These are phyloP conservation scores for Tricholoma hemisulphureum DNA, from an alignment of 768 basidiomycete species.

Conservation along the genomic window DNA sequence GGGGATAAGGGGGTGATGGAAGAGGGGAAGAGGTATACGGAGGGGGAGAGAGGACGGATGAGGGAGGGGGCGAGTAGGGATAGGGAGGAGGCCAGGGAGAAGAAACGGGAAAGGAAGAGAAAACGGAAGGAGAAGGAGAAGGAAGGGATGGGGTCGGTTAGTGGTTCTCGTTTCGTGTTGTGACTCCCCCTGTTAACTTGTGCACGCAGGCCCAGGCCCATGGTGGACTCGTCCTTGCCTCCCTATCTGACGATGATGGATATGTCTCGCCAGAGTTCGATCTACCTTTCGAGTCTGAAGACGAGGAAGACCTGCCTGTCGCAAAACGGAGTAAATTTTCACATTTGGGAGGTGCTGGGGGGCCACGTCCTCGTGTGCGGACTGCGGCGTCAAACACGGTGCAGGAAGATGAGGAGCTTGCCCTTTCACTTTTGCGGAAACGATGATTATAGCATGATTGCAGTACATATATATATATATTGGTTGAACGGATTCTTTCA, in stretches of 20 bases:
- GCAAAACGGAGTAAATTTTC: constrained; percentile 26
- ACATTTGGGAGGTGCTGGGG: background rate
- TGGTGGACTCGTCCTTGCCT: constrained; percentile 37
- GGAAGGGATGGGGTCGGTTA: constrained; percentile 16
- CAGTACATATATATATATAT: no score
- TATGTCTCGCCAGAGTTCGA: constrained; percentile 74
- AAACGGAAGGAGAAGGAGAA: constrained; percentile 46
- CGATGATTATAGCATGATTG: background rate
- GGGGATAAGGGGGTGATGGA: constrained; percentile 63
- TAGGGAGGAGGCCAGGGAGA: constrained; percentile 80
- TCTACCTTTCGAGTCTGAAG: constrained; percentile 28
- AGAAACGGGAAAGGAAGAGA: constrained; percentile 85
- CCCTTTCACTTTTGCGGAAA: constrained; percentile 53
- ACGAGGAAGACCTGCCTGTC: constrained; percentile 34
- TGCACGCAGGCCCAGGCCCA: constrained; percentile 31
- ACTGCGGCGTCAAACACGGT: constrained; percentile 18
- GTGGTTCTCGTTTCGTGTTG: constrained; percentile 9
- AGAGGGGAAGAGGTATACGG: constrained; percentile 68
- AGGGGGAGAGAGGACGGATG: constrained; percentile 73
- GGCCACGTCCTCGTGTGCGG: background rate
- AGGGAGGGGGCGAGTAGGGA: constrained; percentile 68
- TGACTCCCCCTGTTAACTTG: constrained; percentile 6
- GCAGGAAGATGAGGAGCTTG: constrained; percentile 52
- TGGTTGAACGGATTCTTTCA: no score
- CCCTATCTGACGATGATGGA: constrained; percentile 43